Evolutionary conservation across 305 asterid species (phyloP).

Genomic region (Rubia peregrina): DNA sequence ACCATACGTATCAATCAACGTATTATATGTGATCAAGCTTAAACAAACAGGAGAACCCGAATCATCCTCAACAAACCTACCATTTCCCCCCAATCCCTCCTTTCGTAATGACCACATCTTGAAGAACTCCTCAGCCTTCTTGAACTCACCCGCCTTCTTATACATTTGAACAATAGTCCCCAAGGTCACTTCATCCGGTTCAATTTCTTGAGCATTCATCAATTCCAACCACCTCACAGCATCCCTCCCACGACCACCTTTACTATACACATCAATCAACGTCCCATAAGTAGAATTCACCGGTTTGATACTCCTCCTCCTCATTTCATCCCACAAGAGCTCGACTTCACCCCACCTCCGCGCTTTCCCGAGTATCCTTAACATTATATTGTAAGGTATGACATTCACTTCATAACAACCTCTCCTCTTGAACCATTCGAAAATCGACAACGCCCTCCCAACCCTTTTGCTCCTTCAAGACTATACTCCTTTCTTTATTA

Average conservation of each 20-base stretch:
- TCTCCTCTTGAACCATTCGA: slow-evolving; percentile 75
- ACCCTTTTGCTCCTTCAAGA: slow-evolving; percentile 73
- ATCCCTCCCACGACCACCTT: slow-evolving; percentile 52
- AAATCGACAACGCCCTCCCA: slow-evolving; percentile 89
- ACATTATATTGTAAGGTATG: slow-evolving; percentile 81
- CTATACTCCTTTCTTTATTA: slow-evolving; percentile 72
- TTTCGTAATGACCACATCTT: slow-evolving; percentile 58
- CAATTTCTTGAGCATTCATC: slow-evolving; percentile 56
- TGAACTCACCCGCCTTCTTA: slow-evolving; percentile 74
- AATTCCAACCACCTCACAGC: slow-evolving; percentile 71
- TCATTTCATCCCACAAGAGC: slow-evolving; percentile 66
- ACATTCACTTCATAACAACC: slow-evolving; percentile 77
- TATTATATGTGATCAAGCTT: slow-evolving; percentile 67
- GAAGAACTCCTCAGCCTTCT: slow-evolving; percentile 73
- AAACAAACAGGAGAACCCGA: slow-evolving; percentile 27
- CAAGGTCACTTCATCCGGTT: slow-evolving; percentile 92
- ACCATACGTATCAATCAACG: slow-evolving; percentile 85
- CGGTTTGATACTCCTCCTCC: slow-evolving; percentile 39
- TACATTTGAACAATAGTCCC: slow-evolving; percentile 87
- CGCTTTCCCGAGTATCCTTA: slow-evolving; percentile 67
- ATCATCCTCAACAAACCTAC: slow-evolving; percentile 22
- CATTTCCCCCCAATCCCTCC: slow-evolving; percentile 25
- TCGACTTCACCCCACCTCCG: slow-evolving; percentile 61
- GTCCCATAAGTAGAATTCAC: slow-evolving; percentile 92
- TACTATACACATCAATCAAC: slow-evolving; percentile 72